Base-by-base conservation (phyloP, 129 eudicot genomes). In the Flaveria ramosissima region DNA sequence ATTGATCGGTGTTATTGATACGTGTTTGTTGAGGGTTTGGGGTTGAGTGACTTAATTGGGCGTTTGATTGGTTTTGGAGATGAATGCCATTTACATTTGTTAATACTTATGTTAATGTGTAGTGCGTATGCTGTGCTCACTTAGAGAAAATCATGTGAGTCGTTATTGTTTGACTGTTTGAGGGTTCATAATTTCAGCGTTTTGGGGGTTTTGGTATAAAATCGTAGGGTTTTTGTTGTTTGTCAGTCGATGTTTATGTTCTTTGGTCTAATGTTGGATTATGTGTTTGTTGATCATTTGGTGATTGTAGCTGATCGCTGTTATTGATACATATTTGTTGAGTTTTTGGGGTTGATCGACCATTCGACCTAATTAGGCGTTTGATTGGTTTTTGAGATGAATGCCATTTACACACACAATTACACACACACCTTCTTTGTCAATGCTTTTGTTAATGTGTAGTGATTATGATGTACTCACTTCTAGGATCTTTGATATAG, bases 181-280 rank as follows among this genome's bases (percentile, higher is more conserved):
- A 72, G 63, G 42, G 55, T 45, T 71, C 83, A 79, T 79, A 23
- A 57, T 74, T 56, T 74, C 32, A 42, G 59, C 59, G 70, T 75
- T 81, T 81, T 68, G 11, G 60, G 23, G 67, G 56, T 16, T 57
- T 61, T 51, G 2, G 39, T 9, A 10, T 43, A 17, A 55, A 5
- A 63, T 63, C 6, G 12, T 72, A 74, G 77, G 77, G 52, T 71
- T 56, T 46, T 9, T 81, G 23, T 55, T 39, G 1, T 68, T 26
- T 20, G 26, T 48, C 6, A 48, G 1, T 47, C 24, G 21, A 10
- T 53, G 10, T 53, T n/a, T 53, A 17, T 53, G 30, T 56, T 56
- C 13, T 1, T 50, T 61, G 23, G 36, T 27, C n/a, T 14, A 45
- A 6, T 41, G 41, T 15, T 64, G 59, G 57, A 79, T 52, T 72